Evolutionary conservation across 352 stramenopile species (phyloP).

Genomic region (Pythium utonaiense): DNA sequence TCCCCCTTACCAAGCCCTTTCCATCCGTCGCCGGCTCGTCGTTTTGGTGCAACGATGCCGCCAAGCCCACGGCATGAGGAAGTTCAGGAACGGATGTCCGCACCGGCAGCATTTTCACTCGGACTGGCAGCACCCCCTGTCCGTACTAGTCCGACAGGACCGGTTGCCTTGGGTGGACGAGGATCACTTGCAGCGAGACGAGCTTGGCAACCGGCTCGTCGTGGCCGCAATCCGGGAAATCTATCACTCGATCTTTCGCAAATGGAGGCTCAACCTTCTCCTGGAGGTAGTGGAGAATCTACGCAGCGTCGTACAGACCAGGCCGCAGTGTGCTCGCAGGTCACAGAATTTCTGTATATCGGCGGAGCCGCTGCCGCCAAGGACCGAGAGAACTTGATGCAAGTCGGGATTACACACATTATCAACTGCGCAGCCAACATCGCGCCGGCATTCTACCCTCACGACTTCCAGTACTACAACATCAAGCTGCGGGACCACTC

Average conservation of each 20-base stretch:
- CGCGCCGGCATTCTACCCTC: constrained; percentile 66
- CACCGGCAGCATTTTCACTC: constrained; percentile 14
- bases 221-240: constrained; percentile 76
- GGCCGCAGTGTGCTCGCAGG: constrained; percentile 64
- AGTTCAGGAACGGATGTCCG: constrained; percentile 4
- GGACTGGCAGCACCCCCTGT: neutral
- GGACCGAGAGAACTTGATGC: constrained; percentile 60
- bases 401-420: constrained; percentile 84
- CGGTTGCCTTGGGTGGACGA: neutral
- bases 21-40: neutral
- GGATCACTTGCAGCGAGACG: constrained; percentile 35
- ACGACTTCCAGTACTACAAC: constrained; percentile 85
- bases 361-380: constrained; percentile 76
- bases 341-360: constrained; percentile 88
- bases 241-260: constrained; percentile 79
- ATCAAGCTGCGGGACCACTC: constrained; percentile 87
- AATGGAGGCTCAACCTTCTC: constrained; percentile 44
- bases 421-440: constrained; percentile 86
- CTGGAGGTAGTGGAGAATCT: constrained; percentile 11
- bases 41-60: constrained; percentile 1
- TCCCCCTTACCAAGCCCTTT: constrained; percentile 18
- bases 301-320: constrained; percentile 49
- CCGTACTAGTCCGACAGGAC: neutral
- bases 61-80: constrained; percentile 10
- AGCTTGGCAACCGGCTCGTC: constrained; percentile 43